phyloP scores from a whole-genome alignment of 2,329 filamentous ascomycete genomes.

The Capronia epimyces region DNA sequence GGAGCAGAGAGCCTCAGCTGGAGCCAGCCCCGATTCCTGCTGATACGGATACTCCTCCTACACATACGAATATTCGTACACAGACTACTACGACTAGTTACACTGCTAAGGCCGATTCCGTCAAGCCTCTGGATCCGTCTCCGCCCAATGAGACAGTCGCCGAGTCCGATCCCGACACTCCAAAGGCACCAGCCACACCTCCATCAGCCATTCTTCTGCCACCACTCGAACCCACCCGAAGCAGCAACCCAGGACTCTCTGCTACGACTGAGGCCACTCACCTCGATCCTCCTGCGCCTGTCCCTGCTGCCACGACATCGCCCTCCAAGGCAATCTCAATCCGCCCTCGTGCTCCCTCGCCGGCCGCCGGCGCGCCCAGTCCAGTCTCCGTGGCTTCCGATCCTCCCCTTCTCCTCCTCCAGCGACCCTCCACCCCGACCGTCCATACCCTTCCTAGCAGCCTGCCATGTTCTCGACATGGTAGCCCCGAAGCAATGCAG shows the following conservation, averaged over 20 bases:
- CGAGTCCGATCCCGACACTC: background rate
- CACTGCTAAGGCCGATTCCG: background rate
- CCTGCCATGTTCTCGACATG: constrained; percentile 19
- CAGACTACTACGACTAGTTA: background rate
- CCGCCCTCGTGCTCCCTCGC: background rate
- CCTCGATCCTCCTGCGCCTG: constrained; percentile 23
- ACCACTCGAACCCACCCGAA: constrained; percentile 7
- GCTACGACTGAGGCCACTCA: constrained; percentile 16
- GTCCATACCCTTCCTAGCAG: constrained; percentile 12
- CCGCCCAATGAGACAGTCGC: background rate
- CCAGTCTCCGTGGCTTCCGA: constrained; percentile 2
- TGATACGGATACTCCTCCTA: background rate
- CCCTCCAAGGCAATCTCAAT: background rate
- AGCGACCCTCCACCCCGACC: constrained; percentile 21
- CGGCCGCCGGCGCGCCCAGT: background rate
- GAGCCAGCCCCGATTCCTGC: constrained; percentile 3
- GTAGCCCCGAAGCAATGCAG: constrained; percentile 35
- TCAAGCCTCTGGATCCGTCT: background rate
- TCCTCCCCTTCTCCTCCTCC: constrained; percentile 16
- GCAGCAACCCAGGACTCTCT: constrained; percentile 3
- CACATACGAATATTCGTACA: constrained; percentile 4
- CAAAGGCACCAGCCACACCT: constrained; percentile 8
- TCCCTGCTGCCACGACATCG: background rate
- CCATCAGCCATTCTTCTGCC: constrained; percentile 7
- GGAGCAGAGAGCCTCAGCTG: constrained; percentile 3